phyloP scores from a whole-genome alignment of 2,329 filamentous ascomycete genomes.

The Claviceps pusilla region DNA sequence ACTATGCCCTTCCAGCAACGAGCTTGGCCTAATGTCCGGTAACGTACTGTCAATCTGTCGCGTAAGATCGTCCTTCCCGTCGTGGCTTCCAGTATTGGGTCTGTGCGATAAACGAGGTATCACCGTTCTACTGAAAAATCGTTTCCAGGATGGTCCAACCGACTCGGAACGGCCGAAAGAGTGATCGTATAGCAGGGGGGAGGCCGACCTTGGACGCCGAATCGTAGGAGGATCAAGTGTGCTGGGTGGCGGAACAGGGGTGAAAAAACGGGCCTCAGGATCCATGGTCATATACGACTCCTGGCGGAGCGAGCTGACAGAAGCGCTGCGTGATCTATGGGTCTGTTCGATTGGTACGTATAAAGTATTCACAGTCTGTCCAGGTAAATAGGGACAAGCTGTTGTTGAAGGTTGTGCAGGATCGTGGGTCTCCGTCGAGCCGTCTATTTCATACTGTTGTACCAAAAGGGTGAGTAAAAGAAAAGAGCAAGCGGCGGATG shows the following conservation, averaged over 20 bases:
- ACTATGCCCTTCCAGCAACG: constrained; percentile 24
- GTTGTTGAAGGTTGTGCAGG: constrained; percentile 58
- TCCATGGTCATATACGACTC: constrained; percentile 60
- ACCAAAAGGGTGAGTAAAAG: neutral
- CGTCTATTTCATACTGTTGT: constrained; percentile 67
- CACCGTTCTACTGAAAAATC: constrained; percentile 32
- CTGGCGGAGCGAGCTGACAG: constrained; percentile 43
- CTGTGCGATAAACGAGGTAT: constrained; percentile 1
- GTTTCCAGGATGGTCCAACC: constrained; percentile 34
- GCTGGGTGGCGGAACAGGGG: constrained; percentile 45
- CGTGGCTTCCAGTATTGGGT: neutral
- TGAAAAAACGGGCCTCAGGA: constrained; percentile 59
- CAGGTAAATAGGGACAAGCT: constrained; percentile 71
- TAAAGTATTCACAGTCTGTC: constrained; percentile 73
- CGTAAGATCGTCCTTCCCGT: neutral
- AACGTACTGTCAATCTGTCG: neutral
- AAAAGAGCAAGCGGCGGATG: neutral
- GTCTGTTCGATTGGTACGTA: constrained; percentile 60
- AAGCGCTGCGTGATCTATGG: constrained; percentile 47
- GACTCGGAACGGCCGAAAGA: constrained; percentile 34
- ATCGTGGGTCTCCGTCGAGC: constrained; percentile 63
- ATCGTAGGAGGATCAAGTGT: constrained; percentile 8
- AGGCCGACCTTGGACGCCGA: constrained; percentile 18
- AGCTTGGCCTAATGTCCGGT: neutral
- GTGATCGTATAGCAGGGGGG: constrained; percentile 17